Evolutionary conservation across 192 early-diverging fungal species (phyloP), one percentile per base, ranked within the genome.

Genomic region (Gamsiella multidivaricata): DNA sequence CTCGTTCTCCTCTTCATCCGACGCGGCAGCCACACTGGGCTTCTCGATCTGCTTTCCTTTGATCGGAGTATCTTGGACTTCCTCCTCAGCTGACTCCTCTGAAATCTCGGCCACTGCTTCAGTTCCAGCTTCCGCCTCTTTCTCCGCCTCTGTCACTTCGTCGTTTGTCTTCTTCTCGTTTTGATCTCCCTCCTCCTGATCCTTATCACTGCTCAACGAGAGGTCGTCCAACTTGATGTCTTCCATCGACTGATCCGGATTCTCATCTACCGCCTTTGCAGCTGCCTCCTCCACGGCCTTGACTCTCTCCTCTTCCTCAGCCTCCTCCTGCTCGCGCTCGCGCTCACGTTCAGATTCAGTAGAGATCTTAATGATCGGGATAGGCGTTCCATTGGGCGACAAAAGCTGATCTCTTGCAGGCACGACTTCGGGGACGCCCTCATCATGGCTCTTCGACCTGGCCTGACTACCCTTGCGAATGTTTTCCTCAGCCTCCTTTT

Each of bases 401-500:
- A 75, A 22, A 12, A 69, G 63, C 50, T 81, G 54, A 22, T 81
- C 70, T 64, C 71, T 67, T 14, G 25, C 18, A 25, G 65, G 70
- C 0, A 71, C 73, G 20, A 55, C 73, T 12, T 33, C 51, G 3
- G 51, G 43, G 4, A 53, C 43, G 11, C 26, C 42, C 14, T 68
- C 64, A 15, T 76, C 51, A 3, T 37, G 31, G 15, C 52, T 41
- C 20, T n/a, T 61, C 3, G 41, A 36, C 20, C 42, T 59, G 7
- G 28, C 51, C 15, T 76, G 56, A 31, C 50, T 80, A 32, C 80
- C 73, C 56, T 85, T 87, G n/a, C 70, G 70, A 50, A 79, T 71
- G 54, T 91, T 90, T 68, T 96, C 95, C 20, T 87, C 89, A 37
- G 89, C 82, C 22, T 93, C 92, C 67, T 88, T 89, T 62, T 87